Percentiles rank a stretch among this genome's conserved stretches.
Conservation (phyloP, 805 yeast species). For the Candida pini region DNA sequence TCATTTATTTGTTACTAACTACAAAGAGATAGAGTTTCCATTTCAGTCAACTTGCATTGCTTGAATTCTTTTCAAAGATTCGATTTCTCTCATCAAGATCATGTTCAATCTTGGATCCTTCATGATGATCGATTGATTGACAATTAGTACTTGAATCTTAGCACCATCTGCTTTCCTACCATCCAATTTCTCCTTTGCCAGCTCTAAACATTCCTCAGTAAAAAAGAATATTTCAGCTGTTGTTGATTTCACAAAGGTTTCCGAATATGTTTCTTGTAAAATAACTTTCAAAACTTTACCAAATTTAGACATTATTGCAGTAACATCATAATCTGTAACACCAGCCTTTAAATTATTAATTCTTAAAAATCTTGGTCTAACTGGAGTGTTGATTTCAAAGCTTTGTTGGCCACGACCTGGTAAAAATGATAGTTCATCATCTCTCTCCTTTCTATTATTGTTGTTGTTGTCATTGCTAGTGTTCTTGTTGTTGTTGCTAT, state of each 20-base stretch:
- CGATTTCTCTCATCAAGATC: slow-evolving; percentile 1
- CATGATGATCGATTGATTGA: slow-evolving; percentile 14
- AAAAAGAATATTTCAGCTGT: slow-evolving; percentile 32
- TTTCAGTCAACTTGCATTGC: slow-evolving; percentile 1
- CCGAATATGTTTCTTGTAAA: slow-evolving; percentile 21
- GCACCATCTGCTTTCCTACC: slow-evolving; percentile 43
- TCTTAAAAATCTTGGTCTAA: slow-evolving; percentile 21
- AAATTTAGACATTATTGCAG: slow-evolving; percentile 17
- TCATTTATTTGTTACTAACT: too few species aligned
- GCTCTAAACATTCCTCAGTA: slow-evolving; percentile 24
- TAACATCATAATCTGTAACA: slow-evolving; percentile 26
- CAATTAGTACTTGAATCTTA: slow-evolving; percentile 30
- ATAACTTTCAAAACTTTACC: slow-evolving; percentile 17
- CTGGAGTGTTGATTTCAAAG: slow-evolving; percentile 19
- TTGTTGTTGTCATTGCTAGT: not conserved
- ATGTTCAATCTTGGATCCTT: not conserved
- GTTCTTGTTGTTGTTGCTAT: not conserved
- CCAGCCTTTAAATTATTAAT: slow-evolving; percentile 28
- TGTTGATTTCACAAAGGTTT: slow-evolving; percentile 27
- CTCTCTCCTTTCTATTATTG: too few species aligned
- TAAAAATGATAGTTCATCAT: not conserved
- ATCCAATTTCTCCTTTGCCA: slow-evolving; percentile 30
- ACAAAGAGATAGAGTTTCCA: too few species aligned
- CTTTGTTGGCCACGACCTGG: not conserved
- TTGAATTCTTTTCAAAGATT: slow-evolving; percentile 1